These are phyloP conservation scores for Capronia epimyces DNA, from an alignment of 2,329 filamentous ascomycete genomes.

Conservation along the genomic window DNA sequence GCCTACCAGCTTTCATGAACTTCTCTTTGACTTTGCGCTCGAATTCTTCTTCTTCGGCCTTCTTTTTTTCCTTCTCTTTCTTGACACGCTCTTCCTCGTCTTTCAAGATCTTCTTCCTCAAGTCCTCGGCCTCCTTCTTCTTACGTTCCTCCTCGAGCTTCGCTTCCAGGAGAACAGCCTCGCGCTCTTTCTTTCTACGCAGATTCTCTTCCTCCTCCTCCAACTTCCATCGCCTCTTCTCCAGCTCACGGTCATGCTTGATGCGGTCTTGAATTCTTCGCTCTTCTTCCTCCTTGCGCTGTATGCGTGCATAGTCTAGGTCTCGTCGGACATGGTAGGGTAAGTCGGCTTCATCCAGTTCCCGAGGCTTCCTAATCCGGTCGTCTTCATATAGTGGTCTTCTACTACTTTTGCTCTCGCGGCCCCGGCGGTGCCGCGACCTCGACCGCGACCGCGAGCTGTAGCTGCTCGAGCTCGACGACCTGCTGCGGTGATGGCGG, in stretches of 20 bases:
- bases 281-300: conserved; percentile 39
- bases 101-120: conserved; percentile 27
- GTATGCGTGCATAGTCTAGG: conserved; percentile 26
- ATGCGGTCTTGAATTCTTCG: conserved; percentile 45
- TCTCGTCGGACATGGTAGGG: conserved; percentile 31
- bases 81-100: conserved; percentile 39
- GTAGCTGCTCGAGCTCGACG: conserved; percentile 14
- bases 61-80: conserved; percentile 45
- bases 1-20: conserved; percentile 31
- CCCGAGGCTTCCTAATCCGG: not conserved
- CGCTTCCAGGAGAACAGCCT: conserved; percentile 25
- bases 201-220: conserved; percentile 29
- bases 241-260: conserved; percentile 30
- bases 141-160: conserved; percentile 29
- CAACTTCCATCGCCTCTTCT: conserved; percentile 19
- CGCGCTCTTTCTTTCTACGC: conserved; percentile 32
- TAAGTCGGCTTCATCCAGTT: conserved; percentile 18
- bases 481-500: conserved; percentile 9
- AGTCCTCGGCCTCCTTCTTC: conserved; percentile 27
- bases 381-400: not conserved
- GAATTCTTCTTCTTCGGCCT: conserved; percentile 49
- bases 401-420: conserved; percentile 24
- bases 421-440: conserved; percentile 33
- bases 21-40: conserved; percentile 37
- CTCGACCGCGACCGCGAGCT: conserved; percentile 12